Evolutionary conservation across 495 filamentous ascomycete species (phyloP), one percentile per base, ranked within the genome.

Genomic region (Xylaria venustula): DNA sequence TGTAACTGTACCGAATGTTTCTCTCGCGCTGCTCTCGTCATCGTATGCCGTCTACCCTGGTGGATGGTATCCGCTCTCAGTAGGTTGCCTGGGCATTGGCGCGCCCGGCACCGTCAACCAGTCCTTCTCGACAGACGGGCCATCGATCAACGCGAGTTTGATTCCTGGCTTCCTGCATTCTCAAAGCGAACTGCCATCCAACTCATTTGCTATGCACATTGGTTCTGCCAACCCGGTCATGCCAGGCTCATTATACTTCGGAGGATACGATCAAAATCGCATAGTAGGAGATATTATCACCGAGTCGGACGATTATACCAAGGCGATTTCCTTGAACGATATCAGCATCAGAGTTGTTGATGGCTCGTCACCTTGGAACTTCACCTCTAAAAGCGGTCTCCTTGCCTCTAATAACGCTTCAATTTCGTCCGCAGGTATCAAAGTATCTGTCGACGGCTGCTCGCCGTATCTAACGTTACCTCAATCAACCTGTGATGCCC

Each of bases 171-270:
- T 65, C 17, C 37, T 77, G 19, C 62, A 45, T 4, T 73, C 73
- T 22, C 75, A 80, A 2, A 68, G 62, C 7, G 49, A 54, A 2
- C 79, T 73, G 22, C 73, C 76, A 0, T 84, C 81, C 1, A 79
- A 78, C 45, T 83, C 81, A 8, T 84, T 74, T 54, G 75, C 77
- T 6, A 71, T 86, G 64, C 83, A 85, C 62, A 78, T 85, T 41
- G 83, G 83, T 7, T 81, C 81, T 2, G 79, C 66, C 3, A 54
- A 63, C 6, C 69, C 71, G 8, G 58, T 61, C 3, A 75, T 81
- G 57, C 55, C 70, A 6, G 80, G 75, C 1, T 81, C 76, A 4
- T 66, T 83, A 40, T 60, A 75, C 25, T 74, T 81, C 44, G 83
- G 83, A 3, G 82, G 83, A 0, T 85, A 81, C 64, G 80, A 85